Evolutionary conservation across 352 stramenopile genomes (phyloP).

Genomic region (Globisporangium sylvaticum): DNA sequence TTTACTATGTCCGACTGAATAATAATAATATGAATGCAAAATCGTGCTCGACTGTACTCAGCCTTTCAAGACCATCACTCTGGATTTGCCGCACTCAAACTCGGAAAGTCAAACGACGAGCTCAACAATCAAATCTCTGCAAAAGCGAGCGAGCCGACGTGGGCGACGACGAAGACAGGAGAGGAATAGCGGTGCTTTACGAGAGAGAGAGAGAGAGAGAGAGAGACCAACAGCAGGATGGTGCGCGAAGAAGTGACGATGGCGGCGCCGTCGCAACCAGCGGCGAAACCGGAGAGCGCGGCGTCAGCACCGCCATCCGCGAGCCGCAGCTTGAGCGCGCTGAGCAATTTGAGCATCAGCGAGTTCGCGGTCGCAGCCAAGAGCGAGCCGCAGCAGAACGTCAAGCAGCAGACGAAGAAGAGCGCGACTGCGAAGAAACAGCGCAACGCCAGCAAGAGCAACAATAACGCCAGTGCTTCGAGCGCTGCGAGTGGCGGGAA

Average conservation of each 20-base stretch:
- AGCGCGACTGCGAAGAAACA: not conserved
- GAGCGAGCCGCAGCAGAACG: not conserved
- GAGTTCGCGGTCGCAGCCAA: not conserved
- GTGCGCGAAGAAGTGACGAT: not conserved
- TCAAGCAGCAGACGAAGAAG: not conserved
- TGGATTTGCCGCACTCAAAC: not conserved
- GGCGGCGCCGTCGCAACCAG: not conserved
- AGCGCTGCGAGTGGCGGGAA: not conserved
- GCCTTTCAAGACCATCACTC: not conserved
- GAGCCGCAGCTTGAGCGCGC: not conserved
- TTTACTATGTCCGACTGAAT: not conserved
- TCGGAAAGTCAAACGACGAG: not conserved
- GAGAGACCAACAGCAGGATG: not conserved
- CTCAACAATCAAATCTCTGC: not conserved
- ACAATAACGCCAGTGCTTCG: not conserved
- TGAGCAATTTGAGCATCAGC: conserved; percentile 9
- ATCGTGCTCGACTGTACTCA: not conserved
- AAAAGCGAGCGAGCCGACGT: not conserved
- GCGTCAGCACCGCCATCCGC: not conserved
- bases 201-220: not conserved
- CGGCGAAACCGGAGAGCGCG: not conserved
- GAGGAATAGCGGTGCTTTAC: not conserved
- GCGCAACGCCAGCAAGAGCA: not conserved
- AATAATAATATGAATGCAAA: not conserved
- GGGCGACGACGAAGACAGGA: not conserved